Evolutionary conservation across 192 early-diverging fungal species (phyloP).

Genomic region (Lobosporangium transversale): DNA sequence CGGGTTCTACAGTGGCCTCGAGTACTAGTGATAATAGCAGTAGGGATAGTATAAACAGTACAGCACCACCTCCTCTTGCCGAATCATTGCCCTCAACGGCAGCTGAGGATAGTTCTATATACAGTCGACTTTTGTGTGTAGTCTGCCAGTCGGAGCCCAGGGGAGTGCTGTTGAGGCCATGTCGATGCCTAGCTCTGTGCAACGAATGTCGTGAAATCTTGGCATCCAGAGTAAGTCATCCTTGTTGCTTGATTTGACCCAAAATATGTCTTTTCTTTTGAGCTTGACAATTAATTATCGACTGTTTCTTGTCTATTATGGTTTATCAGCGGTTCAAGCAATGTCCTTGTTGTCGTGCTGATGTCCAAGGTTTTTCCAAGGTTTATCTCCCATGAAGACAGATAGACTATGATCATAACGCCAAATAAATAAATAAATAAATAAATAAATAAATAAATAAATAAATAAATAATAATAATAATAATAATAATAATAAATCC

Average conservation of each 20-base stretch:
- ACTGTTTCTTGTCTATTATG: too few species aligned
- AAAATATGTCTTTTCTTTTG: too few species aligned
- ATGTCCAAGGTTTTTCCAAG: slow-evolving; percentile 52
- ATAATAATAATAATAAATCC: too few species aligned
- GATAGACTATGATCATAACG: neutral
- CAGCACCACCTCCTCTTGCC: slow-evolving; percentile 14
- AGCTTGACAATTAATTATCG: too few species aligned
- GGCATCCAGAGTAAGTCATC: slow-evolving; percentile 36
- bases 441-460: neutral
- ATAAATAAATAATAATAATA: neutral
- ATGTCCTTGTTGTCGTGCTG: slow-evolving; percentile 48
- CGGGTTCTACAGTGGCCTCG: neutral
- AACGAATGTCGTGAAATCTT: slow-evolving; percentile 49
- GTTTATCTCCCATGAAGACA: slow-evolving; percentile 31
- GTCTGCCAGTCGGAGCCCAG: slow-evolving; percentile 48
- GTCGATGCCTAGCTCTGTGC: slow-evolving; percentile 48
- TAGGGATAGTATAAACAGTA: too few species aligned
- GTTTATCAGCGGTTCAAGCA: slow-evolving; percentile 48
- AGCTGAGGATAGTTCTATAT: slow-evolving; percentile 19
- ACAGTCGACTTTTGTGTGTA: slow-evolving; percentile 36
- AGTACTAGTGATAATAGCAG: too few species aligned
- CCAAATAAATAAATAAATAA: neutral
- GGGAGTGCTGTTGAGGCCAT: slow-evolving; percentile 35
- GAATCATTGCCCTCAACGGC: neutral
- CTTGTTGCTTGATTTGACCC: too few species aligned